These are phyloP conservation scores for Eleusine coracana DNA, from an alignment of 176 grass and related monocot genomes.

Conservation along the genomic window DNA sequence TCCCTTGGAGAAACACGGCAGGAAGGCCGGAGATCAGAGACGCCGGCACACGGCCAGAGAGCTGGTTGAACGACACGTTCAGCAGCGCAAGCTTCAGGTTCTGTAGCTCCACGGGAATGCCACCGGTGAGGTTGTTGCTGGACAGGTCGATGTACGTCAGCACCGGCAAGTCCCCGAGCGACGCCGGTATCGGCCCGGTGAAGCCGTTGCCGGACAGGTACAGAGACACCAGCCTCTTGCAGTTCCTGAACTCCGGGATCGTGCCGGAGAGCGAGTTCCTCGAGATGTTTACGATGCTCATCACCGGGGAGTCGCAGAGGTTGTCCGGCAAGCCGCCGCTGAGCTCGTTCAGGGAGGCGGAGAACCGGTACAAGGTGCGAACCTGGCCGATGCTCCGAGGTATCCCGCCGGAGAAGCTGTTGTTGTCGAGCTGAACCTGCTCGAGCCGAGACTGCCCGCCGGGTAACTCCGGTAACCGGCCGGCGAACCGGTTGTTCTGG, in stretches of 20 bases:
- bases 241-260: slow-evolving; percentile 55
- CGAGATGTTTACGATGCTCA: slow-evolving; percentile 81
- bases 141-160: slow-evolving; percentile 89
- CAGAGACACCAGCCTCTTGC: slow-evolving; percentile 76
- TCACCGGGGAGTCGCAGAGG: slow-evolving; percentile 63
- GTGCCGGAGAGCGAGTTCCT: slow-evolving; percentile 60
- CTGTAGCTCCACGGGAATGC: slow-evolving; percentile 59
- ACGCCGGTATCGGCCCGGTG: slow-evolving; percentile 64
- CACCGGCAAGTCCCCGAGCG: slow-evolving; percentile 59
- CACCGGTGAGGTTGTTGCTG: slow-evolving; percentile 63
- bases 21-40: slow-evolving; percentile 61
- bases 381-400: slow-evolving; percentile 56
- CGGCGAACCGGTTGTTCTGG: slow-evolving; percentile 62
- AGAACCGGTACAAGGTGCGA: slow-evolving; percentile 73
- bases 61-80: slow-evolving; percentile 74
- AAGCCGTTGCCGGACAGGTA: slow-evolving; percentile 63
- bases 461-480: slow-evolving; percentile 50
- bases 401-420: slow-evolving; percentile 64
- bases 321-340: slow-evolving; percentile 62
- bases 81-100: slow-evolving; percentile 77
- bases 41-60: slow-evolving; percentile 65
- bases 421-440: slow-evolving; percentile 79
- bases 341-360: slow-evolving; percentile 66
- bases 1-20: slow-evolving; percentile 69
- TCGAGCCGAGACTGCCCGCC: slow-evolving; percentile 53